A percentile compares a stretch with the other conserved stretches of the same genome.
Evolutionary conservation across 345 rosid species (phyloP).

Genomic region (Gossypium turneri): DNA sequence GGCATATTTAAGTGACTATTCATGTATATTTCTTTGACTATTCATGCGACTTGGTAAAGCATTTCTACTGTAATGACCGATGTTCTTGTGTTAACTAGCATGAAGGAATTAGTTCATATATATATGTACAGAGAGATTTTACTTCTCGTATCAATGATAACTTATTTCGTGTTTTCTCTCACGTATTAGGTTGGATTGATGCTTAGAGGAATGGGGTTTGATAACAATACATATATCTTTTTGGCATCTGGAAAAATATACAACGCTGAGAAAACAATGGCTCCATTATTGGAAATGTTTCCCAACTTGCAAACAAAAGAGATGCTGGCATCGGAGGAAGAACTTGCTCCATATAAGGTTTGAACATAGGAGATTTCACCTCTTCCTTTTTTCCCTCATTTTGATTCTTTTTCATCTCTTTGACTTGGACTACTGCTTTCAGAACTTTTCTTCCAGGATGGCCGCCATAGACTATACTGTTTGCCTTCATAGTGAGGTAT

Average conservation of each 20-base stretch:
- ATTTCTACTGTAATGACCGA: conserved; percentile 1
- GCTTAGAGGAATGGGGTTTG: conserved; percentile 99
- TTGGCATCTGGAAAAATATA: conserved; percentile 97
- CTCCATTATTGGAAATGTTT: conserved; percentile 90
- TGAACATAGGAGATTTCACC: conserved; percentile 13
- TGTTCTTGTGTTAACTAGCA: neutral
- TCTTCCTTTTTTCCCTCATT: neutral
- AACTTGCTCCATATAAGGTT: conserved; percentile 88
- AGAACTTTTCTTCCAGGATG: conserved; percentile 99
- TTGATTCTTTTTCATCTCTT: conserved; percentile 15
- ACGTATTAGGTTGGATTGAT: conserved; percentile 81
- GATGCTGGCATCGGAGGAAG: conserved; percentile 77
- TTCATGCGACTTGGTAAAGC: neutral
- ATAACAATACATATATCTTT: conserved; percentile 73
- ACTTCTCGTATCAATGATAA: neutral
- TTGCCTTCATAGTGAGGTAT: conserved; percentile 98
- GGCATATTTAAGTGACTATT: neutral
- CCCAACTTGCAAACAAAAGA: conserved; percentile 92
- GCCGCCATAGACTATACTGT: conserved; percentile 99
- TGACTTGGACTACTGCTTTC: conserved; percentile 37
- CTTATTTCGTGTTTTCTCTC: conserved; percentile 14
- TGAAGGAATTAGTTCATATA: neutral
- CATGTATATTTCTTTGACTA: too few species aligned
- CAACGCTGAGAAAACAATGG: conserved; percentile 84
- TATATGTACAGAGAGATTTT: neutral